These are phyloP conservation scores for Acanthamoeba culbertsoni DNA, from an alignment of 208 protist genomes.

Conservation along the genomic window DNA sequence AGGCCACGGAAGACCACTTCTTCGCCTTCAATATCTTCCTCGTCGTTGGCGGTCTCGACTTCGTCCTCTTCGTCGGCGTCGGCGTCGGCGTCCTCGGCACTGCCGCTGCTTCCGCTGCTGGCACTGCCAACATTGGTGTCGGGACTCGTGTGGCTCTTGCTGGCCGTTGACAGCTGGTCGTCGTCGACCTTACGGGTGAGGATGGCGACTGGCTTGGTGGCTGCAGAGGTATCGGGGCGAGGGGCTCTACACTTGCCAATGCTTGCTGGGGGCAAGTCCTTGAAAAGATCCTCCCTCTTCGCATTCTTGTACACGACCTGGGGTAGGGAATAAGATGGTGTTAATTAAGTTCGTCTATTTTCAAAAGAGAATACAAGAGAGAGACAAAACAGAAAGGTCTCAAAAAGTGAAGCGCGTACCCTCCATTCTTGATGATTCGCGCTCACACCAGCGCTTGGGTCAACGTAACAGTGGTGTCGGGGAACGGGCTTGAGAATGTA, in stretches of 20 bases:
- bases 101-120: not conserved
- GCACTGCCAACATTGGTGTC: not conserved
- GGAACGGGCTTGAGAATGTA: not conserved
- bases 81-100: not conserved
- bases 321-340: not conserved
- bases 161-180: not conserved
- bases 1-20: not conserved
- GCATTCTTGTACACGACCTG: slow-evolving; percentile 8
- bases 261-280: not conserved
- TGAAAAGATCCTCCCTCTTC: not conserved
- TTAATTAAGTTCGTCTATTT: not conserved
- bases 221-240: not conserved
- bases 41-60: no score
- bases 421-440: not conserved
- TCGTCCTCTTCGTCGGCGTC: no score
- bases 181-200: not conserved
- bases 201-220: not conserved
- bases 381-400: not conserved
- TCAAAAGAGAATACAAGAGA: not conserved
- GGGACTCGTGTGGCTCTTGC: not conserved
- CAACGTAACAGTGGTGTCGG: slow-evolving; percentile 59
- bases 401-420: not conserved
- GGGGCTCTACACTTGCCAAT: slow-evolving; percentile 8
- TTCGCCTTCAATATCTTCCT: slow-evolving; percentile 27
- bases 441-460: not conserved